A percentile compares a stretch with the other conserved stretches of the same genome.
These are phyloP conservation scores for Cytospora piceae DNA, from an alignment of 2,329 filamentous ascomycete genomes.

Conservation along the genomic window DNA sequence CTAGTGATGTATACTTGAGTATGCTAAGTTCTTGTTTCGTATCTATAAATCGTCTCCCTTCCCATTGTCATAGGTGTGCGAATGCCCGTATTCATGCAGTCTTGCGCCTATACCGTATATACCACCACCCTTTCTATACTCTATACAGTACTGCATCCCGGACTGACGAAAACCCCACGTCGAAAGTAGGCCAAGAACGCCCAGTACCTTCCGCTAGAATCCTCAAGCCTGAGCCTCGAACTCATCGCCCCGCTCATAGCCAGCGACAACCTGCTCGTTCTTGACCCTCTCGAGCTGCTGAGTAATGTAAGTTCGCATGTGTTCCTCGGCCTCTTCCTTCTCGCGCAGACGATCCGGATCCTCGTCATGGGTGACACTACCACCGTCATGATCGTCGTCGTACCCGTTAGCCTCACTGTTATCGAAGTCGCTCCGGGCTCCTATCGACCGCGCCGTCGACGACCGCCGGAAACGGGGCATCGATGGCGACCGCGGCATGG, in stretches of 20 bases:
- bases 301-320: conserved; percentile 80
- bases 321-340: conserved; percentile 63
- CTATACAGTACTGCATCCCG: neutral
- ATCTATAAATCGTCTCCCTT: conserved; percentile 2
- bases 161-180: neutral
- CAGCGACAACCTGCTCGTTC: conserved; percentile 52
- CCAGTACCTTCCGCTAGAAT: neutral
- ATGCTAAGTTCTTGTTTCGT: conserved; percentile 6
- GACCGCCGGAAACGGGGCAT: conserved; percentile 71
- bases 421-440: conserved; percentile 79
- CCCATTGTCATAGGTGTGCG: neutral
- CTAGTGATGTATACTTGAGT: neutral
- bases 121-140: neutral
- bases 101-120: neutral
- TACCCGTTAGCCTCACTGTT: conserved; percentile 49
- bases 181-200: neutral
- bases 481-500: conserved; percentile 42
- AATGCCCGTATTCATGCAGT: conserved; percentile 17
- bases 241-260: conserved; percentile 49
- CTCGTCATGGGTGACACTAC: conserved; percentile 54
- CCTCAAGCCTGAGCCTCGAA: conserved; percentile 46
- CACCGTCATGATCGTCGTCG: conserved; percentile 46
- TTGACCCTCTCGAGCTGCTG: conserved; percentile 78
- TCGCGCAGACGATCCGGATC: conserved; percentile 56
- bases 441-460: conserved; percentile 82